Base-by-base conservation (phyloP, 2,329 filamentous ascomycete genomes). In the Sporothrix brasiliensis region DNA sequence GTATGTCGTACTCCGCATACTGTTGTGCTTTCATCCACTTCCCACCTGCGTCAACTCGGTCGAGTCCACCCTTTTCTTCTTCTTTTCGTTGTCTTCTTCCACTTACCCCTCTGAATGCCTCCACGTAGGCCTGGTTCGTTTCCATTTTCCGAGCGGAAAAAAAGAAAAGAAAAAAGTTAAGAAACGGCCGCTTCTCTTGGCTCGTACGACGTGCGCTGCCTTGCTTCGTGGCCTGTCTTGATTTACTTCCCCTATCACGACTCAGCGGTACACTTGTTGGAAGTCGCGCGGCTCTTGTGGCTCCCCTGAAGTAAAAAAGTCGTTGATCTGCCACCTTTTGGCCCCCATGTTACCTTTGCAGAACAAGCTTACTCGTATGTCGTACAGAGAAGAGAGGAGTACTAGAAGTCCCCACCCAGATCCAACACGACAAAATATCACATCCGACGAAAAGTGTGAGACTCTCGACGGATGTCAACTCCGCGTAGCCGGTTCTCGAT, bases 121-220 rank as follows among this genome's bases (percentile, higher is more conserved):
- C 21, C 60, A 49, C 41, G 60, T 19, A 63, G 41, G 44, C 39
- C 41, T 16, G n/a, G 27, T 65, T 65, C 30, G 60, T 30, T 49
- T 27, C 16, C 41, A 30, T 49, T 19, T 65, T 63, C 49, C 24
- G 21, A 65, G 21, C 13, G 13, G 49, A 49, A 6, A 39, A 39
- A 3, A 2, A 11, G 11, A 24, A 21, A 65, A 65, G 16, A 41
- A 21, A 7, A 19, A n/a, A 41, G 39, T 5, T 3, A 16, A 16
- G n/a, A 61, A 61, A 61, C 34, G 3, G 34, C n/a, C 56, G 34
- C 7, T 13, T 5, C 34, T 5, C 34, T 44, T 61, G 34, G 56
- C 4, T 54, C 52, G 52, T 54, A 30, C 39, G 60, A 49, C 60
- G 60, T 65, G 49, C 60, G 60, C 49, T 65, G 24, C 34, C 7